phyloP scores from a whole-genome alignment of 129 eudicot species.

The Mikania micrantha region DNA sequence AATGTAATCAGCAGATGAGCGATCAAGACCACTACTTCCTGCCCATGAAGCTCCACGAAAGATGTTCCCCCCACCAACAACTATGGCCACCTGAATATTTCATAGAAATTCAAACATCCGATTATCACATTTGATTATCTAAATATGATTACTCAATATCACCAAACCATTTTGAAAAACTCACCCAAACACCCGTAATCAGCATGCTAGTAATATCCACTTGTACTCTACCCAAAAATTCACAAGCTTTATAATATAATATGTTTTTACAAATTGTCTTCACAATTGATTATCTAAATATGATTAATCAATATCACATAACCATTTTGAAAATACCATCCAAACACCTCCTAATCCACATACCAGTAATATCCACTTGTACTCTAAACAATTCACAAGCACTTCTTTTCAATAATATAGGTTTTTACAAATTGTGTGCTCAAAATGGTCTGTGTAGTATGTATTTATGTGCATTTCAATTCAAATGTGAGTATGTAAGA shows the following conservation, averaged over 20 bases:
- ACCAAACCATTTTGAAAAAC: not conserved
- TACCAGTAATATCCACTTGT: not conserved
- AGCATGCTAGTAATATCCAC: not conserved
- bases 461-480: not conserved
- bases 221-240: not conserved
- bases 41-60: slow-evolving; percentile 99
- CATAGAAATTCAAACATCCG: not conserved
- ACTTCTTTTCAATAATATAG: not conserved
- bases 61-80: slow-evolving; percentile 97
- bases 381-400: not conserved
- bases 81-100: slow-evolving; percentile 73
- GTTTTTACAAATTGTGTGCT: not conserved
- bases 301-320: not conserved
- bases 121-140: not conserved
- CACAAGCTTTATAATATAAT: not conserved
- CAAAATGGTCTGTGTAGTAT: not conserved
- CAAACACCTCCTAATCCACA: not conserved
- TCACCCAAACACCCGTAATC: not conserved
- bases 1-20: slow-evolving; percentile 96
- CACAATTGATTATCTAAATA: too few species aligned
- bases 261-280: not conserved
- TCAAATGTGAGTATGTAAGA: not conserved
- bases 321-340: not conserved
- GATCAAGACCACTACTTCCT: slow-evolving; percentile 92
- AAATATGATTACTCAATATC: not conserved